Percentiles rank a stretch among this genome's conserved stretches.
Evolutionary conservation across 805 yeast species (phyloP).

Genomic region (Brettanomyces anomalus): DNA sequence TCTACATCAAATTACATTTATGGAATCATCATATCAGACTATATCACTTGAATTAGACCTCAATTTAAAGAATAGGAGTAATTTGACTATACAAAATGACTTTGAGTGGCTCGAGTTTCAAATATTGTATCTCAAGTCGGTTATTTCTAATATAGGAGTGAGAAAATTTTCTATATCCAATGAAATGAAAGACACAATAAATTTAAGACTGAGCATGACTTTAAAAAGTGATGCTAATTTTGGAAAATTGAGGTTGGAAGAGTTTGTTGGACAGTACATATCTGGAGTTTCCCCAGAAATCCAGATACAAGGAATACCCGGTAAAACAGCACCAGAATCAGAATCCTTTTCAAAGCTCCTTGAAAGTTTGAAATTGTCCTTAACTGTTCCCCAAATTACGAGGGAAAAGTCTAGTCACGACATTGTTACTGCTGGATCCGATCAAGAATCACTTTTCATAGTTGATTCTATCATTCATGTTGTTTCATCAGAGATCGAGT

Average conservation of each 20-base stretch:
- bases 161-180: slow-evolving; percentile 9
- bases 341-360: slow-evolving; percentile 19
- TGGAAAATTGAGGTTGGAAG: slow-evolving; percentile 21
- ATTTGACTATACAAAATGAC: slow-evolving; percentile 19
- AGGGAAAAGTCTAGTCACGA: not conserved
- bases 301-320: slow-evolving; percentile 22
- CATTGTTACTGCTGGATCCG: not conserved
- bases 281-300: slow-evolving; percentile 30
- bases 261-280: slow-evolving; percentile 28
- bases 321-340: slow-evolving; percentile 12
- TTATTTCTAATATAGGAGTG: slow-evolving; percentile 25
- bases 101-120: slow-evolving; percentile 15
- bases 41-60: slow-evolving; percentile 24
- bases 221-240: slow-evolving; percentile 11
- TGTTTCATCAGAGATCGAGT: slow-evolving; percentile 43
- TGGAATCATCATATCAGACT: slow-evolving; percentile 19
- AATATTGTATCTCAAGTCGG: slow-evolving; percentile 23
- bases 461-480: slow-evolving; percentile 44
- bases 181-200: slow-evolving; percentile 6
- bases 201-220: not conserved
- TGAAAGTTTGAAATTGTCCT: slow-evolving; percentile 17
- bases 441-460: slow-evolving; percentile 25
- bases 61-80: slow-evolving; percentile 27
- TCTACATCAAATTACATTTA: slow-evolving; percentile 8
- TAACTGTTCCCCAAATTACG: slow-evolving; percentile 21